Conservation (phyloP, 1,139 yeast species). For the Blastobotrys proliferans region DNA sequence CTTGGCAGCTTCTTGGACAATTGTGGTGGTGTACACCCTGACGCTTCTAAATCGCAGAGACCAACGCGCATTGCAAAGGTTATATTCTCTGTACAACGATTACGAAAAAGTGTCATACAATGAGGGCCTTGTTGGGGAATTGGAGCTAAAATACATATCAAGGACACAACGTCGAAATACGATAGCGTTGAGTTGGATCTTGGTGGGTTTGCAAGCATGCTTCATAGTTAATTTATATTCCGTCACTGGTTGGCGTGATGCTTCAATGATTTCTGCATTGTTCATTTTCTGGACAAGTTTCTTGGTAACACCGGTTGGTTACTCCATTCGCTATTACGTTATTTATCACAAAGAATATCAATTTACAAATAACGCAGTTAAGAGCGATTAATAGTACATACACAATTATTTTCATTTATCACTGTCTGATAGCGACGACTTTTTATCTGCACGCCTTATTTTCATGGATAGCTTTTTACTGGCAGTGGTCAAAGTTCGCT, state of each 20-base stretch:
- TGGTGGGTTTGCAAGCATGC: neutral
- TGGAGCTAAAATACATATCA: neutral
- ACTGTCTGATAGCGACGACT: too few species aligned
- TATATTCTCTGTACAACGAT: neutral
- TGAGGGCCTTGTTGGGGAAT: constrained; percentile 1
- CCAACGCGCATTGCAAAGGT: neutral
- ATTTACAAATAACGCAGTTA: too few species aligned
- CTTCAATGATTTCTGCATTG: neutral
- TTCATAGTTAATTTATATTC: neutral
- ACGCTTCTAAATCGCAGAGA: neutral
- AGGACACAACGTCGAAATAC: neutral
- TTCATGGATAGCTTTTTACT: constrained; percentile 14
- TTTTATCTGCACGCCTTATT: neutral
- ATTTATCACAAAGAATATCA: too few species aligned
- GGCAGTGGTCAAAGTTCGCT: constrained; percentile 12
- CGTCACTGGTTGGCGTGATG: neutral
- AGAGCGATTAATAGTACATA: too few species aligned
- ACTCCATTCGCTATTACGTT: neutral
- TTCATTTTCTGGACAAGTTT: neutral
- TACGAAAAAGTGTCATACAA: constrained; percentile 1
- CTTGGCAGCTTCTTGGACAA: neutral
- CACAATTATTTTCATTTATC: too few species aligned
- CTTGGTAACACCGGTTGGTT: neutral
- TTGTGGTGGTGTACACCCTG: neutral
- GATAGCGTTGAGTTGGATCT: neutral